These are phyloP conservation scores for Croton laevigatus DNA, from an alignment of 441 rosid genomes.

Conservation along the genomic window DNA sequence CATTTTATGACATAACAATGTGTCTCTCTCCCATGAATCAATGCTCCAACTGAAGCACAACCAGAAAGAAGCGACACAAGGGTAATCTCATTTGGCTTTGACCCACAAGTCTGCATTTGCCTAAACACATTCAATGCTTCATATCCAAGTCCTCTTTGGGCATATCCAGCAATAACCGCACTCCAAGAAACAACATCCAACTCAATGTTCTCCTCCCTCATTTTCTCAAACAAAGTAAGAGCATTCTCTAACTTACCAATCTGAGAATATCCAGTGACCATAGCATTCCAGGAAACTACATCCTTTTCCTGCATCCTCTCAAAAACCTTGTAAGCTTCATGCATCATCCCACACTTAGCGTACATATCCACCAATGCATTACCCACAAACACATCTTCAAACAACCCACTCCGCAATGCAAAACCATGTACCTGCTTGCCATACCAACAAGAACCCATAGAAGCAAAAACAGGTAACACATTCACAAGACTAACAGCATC, in stretches of 20 bases:
- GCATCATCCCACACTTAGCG: slow-evolving; percentile 75
- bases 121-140: slow-evolving; percentile 68
- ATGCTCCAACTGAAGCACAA: slow-evolving; percentile 70
- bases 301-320: slow-evolving; percentile 55
- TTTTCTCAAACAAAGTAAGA: slow-evolving; percentile 51
- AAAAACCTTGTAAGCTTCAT: slow-evolving; percentile 58
- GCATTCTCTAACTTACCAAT: slow-evolving; percentile 65
- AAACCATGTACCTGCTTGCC: slow-evolving; percentile 66
- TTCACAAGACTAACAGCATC: slow-evolving; percentile 73
- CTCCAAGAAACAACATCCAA: slow-evolving; percentile 88
- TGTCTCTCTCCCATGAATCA: slow-evolving; percentile 68
- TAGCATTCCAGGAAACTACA: slow-evolving; percentile 90
- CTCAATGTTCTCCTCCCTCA: slow-evolving; percentile 56
- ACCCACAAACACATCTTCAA: slow-evolving; percentile 61
- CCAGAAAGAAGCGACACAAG: slow-evolving; percentile 82
- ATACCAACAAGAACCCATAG: slow-evolving; percentile 34
- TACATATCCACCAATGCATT: slow-evolving; percentile 83
- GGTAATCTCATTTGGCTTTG: slow-evolving; percentile 68
- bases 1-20: slow-evolving; percentile 67
- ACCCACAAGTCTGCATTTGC: slow-evolving; percentile 55
- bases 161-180: slow-evolving; percentile 83
- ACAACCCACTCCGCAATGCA: slow-evolving; percentile 48
- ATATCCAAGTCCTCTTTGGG: slow-evolving; percentile 64
- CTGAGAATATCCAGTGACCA: slow-evolving; percentile 83
- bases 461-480: slow-evolving; percentile 68